Evolutionary conservation across 345 rosid species (phyloP).

Genomic region (Camelina sativa): DNA sequence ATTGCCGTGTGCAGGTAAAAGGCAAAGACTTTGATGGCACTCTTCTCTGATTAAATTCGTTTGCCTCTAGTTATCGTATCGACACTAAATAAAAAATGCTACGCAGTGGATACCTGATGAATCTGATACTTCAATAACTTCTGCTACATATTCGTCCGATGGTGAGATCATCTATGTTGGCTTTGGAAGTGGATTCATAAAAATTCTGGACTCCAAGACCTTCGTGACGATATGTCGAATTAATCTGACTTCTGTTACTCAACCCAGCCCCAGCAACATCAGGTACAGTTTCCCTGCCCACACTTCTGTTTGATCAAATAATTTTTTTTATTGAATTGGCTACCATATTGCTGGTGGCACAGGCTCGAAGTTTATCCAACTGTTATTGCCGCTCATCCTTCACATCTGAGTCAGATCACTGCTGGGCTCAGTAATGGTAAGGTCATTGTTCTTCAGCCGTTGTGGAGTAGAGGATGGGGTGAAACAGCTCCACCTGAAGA

Average conservation of each 20-base stretch:
- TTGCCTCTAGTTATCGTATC: conserved; percentile 9
- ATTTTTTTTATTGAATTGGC: not conserved
- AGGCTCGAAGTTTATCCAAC: conserved; percentile 47
- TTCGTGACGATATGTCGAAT: conserved; percentile 26
- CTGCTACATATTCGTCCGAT: conserved; percentile 37
- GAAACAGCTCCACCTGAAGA: conserved; percentile 17
- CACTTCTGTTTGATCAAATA: conserved; percentile 3
- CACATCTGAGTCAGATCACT: conserved; percentile 65
- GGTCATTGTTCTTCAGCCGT: conserved; percentile 65
- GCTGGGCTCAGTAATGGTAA: conserved; percentile 69
- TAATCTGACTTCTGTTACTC: conserved; percentile 26
- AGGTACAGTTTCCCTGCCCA: conserved; percentile 31
- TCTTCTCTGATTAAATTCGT: conserved; percentile 8
- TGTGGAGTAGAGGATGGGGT: conserved; percentile 59
- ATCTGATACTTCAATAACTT: conserved; percentile 33
- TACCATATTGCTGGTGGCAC: not conserved
- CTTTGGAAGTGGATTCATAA: conserved; percentile 35
- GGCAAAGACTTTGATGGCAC: conserved; percentile 9
- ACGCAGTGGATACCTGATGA: conserved; percentile 39
- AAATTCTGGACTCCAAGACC: conserved; percentile 29
- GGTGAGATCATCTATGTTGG: conserved; percentile 44
- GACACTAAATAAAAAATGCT: not conserved
- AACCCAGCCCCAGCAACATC: conserved; percentile 15
- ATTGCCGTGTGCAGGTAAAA: conserved; percentile 42
- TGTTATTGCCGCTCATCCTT: conserved; percentile 69